Conservation (phyloP, 805 yeast species). For the Kazachstania taianensis region DNA sequence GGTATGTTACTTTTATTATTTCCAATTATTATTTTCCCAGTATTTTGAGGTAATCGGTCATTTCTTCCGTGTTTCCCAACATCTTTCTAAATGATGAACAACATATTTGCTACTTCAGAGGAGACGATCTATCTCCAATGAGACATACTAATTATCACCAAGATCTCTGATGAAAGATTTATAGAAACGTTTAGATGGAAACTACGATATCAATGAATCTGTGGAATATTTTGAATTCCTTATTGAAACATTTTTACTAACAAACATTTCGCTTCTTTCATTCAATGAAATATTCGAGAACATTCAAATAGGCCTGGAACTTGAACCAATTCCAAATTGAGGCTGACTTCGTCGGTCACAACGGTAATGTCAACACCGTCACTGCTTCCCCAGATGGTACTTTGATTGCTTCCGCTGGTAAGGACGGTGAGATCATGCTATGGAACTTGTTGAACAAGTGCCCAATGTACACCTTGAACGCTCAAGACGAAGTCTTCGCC, state of each 20-base stretch:
- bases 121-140: conserved; percentile 60
- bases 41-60: neutral
- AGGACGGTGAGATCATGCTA: conserved; percentile 96
- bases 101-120: conserved; percentile 99
- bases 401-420: conserved; percentile 98
- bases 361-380: conserved; percentile 94
- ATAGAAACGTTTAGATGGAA: no score
- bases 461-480: conserved; percentile 85
- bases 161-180: conserved; percentile 86
- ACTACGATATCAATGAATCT: no score
- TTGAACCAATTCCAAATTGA: conserved; percentile 70
- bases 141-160: conserved; percentile 92
- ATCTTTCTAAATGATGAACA: conserved; percentile 52
- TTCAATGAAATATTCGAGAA: no score
- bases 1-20: conserved; percentile 55
- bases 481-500: conserved; percentile 95
- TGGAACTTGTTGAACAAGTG: conserved; percentile 89
- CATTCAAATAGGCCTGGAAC: conserved; percentile 78
- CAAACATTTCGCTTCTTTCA: neutral
- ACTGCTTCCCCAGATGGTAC: conserved; percentile 99
- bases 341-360: conserved; percentile 98
- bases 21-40: conserved; percentile 1
- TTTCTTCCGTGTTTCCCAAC: neutral
- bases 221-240: neutral
- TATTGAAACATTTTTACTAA: conserved; percentile 3